Conservation (phyloP, 2,329 filamentous ascomycete genomes). For the Claviceps capensis region DNA sequence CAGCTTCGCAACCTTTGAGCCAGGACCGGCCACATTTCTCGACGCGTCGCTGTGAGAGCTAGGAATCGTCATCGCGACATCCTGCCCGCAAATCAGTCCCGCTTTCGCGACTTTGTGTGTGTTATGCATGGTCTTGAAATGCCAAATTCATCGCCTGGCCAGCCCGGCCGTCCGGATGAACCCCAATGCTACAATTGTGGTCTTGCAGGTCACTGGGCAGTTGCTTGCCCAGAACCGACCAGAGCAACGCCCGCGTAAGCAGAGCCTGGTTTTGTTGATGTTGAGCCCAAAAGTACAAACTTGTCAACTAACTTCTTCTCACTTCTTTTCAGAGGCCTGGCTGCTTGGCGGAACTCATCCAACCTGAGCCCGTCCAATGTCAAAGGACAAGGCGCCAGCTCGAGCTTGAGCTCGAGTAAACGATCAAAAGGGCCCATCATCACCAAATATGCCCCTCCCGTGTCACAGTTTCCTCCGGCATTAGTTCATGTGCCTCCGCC, state of each 20-base stretch:
- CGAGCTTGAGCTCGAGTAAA: slow-evolving; percentile 14
- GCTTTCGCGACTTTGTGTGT: neutral
- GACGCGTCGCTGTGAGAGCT: neutral
- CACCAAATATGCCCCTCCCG: slow-evolving; percentile 21
- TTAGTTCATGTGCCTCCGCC: slow-evolving; percentile 12
- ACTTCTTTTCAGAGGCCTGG: slow-evolving; percentile 17
- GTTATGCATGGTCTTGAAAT: slow-evolving; percentile 11
- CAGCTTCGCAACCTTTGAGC: neutral
- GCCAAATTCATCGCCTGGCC: slow-evolving; percentile 16
- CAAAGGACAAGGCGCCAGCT: slow-evolving; percentile 16
- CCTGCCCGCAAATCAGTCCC: neutral
- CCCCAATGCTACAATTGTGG: slow-evolving; percentile 42
- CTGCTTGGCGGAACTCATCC: slow-evolving; percentile 23
- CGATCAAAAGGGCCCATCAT: slow-evolving; percentile 21
- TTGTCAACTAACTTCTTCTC: slow-evolving; percentile 7
- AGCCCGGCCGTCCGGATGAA: slow-evolving; percentile 19
- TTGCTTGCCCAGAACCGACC: slow-evolving; percentile 38
- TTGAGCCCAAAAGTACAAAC: neutral
- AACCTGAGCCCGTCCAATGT: slow-evolving; percentile 12
- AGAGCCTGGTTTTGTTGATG: neutral
- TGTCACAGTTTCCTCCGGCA: slow-evolving; percentile 8
- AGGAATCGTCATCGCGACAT: neutral
- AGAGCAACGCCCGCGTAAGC: slow-evolving; percentile 37
- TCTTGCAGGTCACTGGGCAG: slow-evolving; percentile 33
- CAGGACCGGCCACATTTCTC: neutral